Conservation (phyloP, 148 eudicot genomes). For the Silene uniflora region DNA sequence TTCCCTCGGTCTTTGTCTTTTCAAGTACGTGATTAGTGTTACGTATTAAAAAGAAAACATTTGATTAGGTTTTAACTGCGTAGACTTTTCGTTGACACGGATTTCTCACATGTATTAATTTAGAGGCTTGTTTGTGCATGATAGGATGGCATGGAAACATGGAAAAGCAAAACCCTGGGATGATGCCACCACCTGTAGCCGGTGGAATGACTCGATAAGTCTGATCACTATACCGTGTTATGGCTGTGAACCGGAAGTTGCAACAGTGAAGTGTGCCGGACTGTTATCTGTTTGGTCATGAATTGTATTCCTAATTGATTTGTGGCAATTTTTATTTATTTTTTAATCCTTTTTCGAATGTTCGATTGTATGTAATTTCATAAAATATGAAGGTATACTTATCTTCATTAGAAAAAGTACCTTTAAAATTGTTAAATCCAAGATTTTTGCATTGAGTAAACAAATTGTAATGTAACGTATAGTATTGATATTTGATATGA, state of each 20-base stretch:
- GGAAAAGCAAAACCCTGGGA: slow-evolving; percentile 27
- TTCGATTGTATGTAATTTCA: slow-evolving; percentile 61
- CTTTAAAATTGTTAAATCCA: too few relatives aligned
- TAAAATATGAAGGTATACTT: not conserved
- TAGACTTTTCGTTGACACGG: too few relatives aligned
- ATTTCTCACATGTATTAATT: not conserved
- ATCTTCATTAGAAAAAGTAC: not conserved
- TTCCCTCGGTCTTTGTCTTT: too few relatives aligned
- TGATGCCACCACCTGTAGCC: slow-evolving; percentile 26
- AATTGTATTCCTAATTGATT: too few relatives aligned
- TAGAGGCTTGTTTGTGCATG: not conserved
- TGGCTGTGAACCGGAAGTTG: not conserved
- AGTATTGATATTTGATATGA: too few relatives aligned
- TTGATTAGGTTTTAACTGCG: too few relatives aligned
- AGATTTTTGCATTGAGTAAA: too few relatives aligned
- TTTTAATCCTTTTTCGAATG: slow-evolving; percentile 33
- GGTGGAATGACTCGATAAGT: slow-evolving; percentile 34
- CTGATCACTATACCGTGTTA: not conserved
- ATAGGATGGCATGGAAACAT: slow-evolving; percentile 40
- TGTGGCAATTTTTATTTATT: too few relatives aligned
- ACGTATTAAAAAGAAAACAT: too few relatives aligned
- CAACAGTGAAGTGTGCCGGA: not conserved
- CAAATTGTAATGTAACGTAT: too few relatives aligned
- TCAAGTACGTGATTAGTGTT: too few relatives aligned
- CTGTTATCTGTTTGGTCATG: too few relatives aligned